A percentile compares a stretch with the other conserved stretches of the same genome.
Evolutionary conservation across 495 filamentous ascomycete species (phyloP).

Genomic region (Wilcoxina mikolae): DNA sequence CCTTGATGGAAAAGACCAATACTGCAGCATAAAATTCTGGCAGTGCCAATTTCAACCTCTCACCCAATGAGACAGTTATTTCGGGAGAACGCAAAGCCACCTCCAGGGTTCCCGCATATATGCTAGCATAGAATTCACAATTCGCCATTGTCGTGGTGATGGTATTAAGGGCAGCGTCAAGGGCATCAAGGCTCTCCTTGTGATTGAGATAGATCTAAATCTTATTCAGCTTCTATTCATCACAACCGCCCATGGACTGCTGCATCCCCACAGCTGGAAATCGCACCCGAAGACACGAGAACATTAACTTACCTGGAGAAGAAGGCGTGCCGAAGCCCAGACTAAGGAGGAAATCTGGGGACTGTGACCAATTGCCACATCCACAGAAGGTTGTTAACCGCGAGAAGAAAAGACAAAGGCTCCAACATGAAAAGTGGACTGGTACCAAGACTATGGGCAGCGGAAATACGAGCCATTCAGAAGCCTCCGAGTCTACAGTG

Average conservation of each 20-base stretch:
- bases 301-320: conserved; percentile 2
- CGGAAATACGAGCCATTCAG: too few relatives aligned
- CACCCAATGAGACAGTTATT: background rate
- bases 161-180: conserved; percentile 5
- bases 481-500: too few relatives aligned
- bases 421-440: too few relatives aligned
- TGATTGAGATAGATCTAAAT: conserved; percentile 13
- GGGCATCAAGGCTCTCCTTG: conserved; percentile 12
- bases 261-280: too few relatives aligned
- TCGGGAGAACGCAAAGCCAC: background rate
- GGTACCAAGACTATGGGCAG: too few relatives aligned
- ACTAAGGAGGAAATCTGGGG: conserved; percentile 4
- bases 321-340: conserved; percentile 8
- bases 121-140: conserved; percentile 11
- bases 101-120: background rate
- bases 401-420: too few relatives aligned
- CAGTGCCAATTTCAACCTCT: background rate
- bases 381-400: too few relatives aligned
- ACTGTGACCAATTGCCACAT: conserved; percentile 1
- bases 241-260: background rate
- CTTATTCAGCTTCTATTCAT: background rate
- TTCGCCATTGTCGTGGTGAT: conserved; percentile 9
- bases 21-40: conserved; percentile 8
- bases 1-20: conserved; percentile 11
- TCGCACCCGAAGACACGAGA: too few relatives aligned